These are phyloP conservation scores for Lepidium aucheri DNA, from an alignment of 345 rosid genomes.

Conservation along the genomic window DNA sequence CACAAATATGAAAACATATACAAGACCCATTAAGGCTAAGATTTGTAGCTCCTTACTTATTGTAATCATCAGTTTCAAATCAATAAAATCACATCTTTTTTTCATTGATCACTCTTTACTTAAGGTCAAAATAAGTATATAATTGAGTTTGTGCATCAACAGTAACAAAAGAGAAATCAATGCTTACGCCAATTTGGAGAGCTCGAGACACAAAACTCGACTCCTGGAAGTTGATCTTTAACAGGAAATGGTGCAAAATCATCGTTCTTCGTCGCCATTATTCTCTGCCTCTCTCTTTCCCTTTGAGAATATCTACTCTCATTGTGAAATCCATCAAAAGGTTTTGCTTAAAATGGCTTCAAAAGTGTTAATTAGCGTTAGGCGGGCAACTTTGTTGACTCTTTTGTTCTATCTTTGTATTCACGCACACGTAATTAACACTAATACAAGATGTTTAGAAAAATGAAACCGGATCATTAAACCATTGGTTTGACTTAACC, in stretches of 20 bases:
- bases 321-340: background rate
- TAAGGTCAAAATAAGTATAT: too few species aligned
- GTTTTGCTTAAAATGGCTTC: slow-evolving; percentile 5
- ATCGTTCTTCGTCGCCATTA: slow-evolving; percentile 43
- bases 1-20: background rate
- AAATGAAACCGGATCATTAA: background rate
- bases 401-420: slow-evolving; percentile 11
- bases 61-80: too few species aligned
- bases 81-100: too few species aligned
- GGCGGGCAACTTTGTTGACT: slow-evolving; percentile 32
- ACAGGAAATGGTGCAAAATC: slow-evolving; percentile 73
- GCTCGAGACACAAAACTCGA: slow-evolving; percentile 68
- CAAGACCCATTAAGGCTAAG: too few species aligned
- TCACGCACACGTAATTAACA: slow-evolving; percentile 25
- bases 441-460: background rate
- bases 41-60: too few species aligned
- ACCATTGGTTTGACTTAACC: slow-evolving; percentile 4
- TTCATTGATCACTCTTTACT: too few species aligned
- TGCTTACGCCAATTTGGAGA: slow-evolving; percentile 71
- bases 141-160: too few species aligned
- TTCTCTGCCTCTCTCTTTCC: background rate
- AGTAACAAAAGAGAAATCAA: too few species aligned
- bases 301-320: background rate
- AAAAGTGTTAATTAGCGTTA: slow-evolving; percentile 13
- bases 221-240: slow-evolving; percentile 84